phyloP scores from a whole-genome alignment of 768 basidiomycete genomes.

The Lyophyllum shimeji region DNA sequence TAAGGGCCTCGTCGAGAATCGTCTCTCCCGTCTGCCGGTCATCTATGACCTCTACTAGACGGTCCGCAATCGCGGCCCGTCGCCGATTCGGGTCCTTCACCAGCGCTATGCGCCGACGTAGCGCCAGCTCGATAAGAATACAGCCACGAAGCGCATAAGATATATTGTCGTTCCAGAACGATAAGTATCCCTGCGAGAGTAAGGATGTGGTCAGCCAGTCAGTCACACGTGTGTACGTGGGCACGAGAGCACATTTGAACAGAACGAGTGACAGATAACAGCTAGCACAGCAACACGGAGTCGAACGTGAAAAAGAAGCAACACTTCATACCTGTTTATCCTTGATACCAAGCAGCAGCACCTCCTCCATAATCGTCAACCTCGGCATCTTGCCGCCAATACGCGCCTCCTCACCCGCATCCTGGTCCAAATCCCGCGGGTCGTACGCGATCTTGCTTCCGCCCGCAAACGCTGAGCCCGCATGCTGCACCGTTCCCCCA shows the following conservation, averaged over 20 bases:
- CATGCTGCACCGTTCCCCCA: conserved; percentile 44
- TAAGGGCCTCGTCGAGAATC: conserved; percentile 91
- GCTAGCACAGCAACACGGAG: not conserved
- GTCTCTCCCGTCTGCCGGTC: conserved; percentile 95
- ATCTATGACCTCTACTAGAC: conserved; percentile 89
- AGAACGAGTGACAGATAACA: not conserved
- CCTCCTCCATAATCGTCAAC: conserved; percentile 96
- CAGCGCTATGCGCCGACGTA: conserved; percentile 91
- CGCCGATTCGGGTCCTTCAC: conserved; percentile 80
- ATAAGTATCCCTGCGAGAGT: conserved; percentile 71
- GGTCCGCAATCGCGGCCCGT: conserved; percentile 73
- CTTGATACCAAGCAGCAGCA: conserved; percentile 89
- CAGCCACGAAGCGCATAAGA: conserved; percentile 98
- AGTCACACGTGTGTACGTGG: too few relatives aligned
- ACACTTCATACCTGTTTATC: conserved; percentile 80
- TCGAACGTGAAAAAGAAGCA: not conserved
- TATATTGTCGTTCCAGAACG: conserved; percentile 99
- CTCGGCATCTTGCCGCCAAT: conserved; percentile 75
- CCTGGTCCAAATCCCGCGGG: conserved; percentile 80
- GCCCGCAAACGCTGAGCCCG: conserved; percentile 83
- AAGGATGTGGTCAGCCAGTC: not conserved
- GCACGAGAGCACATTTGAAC: too few relatives aligned
- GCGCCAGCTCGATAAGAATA: conserved; percentile 94
- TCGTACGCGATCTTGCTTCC: conserved; percentile 91
- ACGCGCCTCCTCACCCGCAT: conserved; percentile 59